phyloP scores from a whole-genome alignment of 2,329 filamentous ascomycete species.

The Diplodia seriata region DNA sequence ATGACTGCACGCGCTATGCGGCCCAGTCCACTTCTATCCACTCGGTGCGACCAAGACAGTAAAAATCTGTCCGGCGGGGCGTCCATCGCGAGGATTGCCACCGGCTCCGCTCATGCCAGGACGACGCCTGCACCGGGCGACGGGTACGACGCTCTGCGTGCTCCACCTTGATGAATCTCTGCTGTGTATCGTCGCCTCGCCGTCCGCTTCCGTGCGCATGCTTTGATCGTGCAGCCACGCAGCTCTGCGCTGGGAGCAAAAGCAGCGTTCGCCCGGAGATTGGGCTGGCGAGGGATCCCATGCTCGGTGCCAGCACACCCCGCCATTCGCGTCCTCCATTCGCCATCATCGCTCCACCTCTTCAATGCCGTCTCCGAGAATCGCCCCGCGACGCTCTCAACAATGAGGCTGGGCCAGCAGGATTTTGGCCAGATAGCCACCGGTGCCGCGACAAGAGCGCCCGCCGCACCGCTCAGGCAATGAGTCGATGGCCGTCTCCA shows the following conservation, averaged over 20 bases:
- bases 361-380: slow-evolving; percentile 4
- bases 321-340: slow-evolving; percentile 19
- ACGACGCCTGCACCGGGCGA: too few species aligned
- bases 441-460: slow-evolving; percentile 27
- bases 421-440: slow-evolving; percentile 22
- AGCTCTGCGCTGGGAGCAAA: slow-evolving; percentile 14
- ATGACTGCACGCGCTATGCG: slow-evolving; percentile 30
- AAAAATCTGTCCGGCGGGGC: slow-evolving; percentile 25
- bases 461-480: slow-evolving; percentile 11
- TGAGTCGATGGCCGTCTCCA: slow-evolving; percentile 27
- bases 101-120: slow-evolving; percentile 5
- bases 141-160: slow-evolving; percentile 19
- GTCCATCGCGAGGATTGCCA: slow-evolving; percentile 20
- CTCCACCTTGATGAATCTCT: slow-evolving; percentile 24
- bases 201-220: slow-evolving; percentile 26
- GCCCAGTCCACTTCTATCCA: slow-evolving; percentile 24
- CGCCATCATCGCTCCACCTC: slow-evolving; percentile 20
- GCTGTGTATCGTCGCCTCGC: slow-evolving; percentile 29
- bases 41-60: slow-evolving; percentile 18
- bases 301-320: slow-evolving; percentile 27
- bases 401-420: slow-evolving; percentile 22
- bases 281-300: slow-evolving; percentile 28
- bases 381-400: slow-evolving; percentile 24
- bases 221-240: slow-evolving; percentile 25
- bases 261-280: slow-evolving; percentile 29